Base-by-base conservation (phyloP, 805 yeast species). In the Starmerella asiatica region DNA sequence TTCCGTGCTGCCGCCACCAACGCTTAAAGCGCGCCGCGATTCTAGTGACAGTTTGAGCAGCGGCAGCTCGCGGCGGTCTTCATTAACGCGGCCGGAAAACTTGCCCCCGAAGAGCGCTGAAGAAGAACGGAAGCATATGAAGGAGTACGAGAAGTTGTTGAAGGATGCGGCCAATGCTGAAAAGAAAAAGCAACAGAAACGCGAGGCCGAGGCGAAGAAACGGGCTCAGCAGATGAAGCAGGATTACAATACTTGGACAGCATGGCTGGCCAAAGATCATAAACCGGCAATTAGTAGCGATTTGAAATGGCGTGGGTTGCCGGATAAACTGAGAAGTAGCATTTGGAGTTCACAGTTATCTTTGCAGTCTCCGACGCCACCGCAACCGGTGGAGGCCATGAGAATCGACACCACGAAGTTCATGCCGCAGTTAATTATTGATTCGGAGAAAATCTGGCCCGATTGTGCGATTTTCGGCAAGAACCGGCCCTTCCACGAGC, bases 271-370 rank as follows among this genome's bases (percentile, higher is more conserved):
- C 1, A 42, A 40, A 29, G 38, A 24, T n/a, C 11, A 34, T 16
- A 24, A 28, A 4, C 4, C 60, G 69, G 1, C 50, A 59, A 17
- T 64, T 68, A 27, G 38, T 5, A 60, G 76, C 33, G 76, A 73
- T 44, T 55, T 73, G 24, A 71, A 76, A 72, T 74, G 79, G 79
- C 57, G 76, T 27, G 76, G 76, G 4, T 52, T 75, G 3, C 75
- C 79, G 1, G 27, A 49, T n/a, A 51, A 52, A 17, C 50, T 64
- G 5, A 59, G 85, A 32, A 54, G 61, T 4, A 53, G 55, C 9
- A 60, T 76, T 2, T 79, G 85, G 85, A 52, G 56, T 43, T 55
- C 55, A 33, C 69, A 64, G 43, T 23, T 23, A 11, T 23, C 26
- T 11, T 11, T 7, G 26, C 26, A 23, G 26, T 7, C 9, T 23